A percentile compares a stretch with the other conserved stretches of the same genome.
phyloP scores from a whole-genome alignment of 1,139 yeast genomes.

The Suhomyces wounanorum region DNA sequence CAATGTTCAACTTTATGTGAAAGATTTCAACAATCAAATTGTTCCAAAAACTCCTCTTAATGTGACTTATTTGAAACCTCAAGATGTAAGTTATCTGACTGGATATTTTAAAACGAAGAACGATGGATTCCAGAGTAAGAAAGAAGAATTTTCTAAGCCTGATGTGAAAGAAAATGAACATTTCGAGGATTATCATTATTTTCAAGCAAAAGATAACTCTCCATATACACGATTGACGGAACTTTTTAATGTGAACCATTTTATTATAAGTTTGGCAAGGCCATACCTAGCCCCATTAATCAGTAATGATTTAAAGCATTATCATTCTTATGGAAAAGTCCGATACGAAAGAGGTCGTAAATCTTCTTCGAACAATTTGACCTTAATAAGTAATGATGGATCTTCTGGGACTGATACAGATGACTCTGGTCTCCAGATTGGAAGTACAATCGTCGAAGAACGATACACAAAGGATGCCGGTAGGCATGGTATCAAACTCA shows the following conservation, averaged over 20 bases:
- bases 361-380: background rate
- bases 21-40: conserved; percentile 62
- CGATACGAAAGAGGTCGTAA: conserved; percentile 21
- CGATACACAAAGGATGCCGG: conserved; percentile 33
- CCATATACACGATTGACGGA: conserved; percentile 90
- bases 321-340: conserved; percentile 40
- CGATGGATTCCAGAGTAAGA: conserved; percentile 13
- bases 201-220: conserved; percentile 41
- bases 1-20: conserved; percentile 65
- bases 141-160: background rate
- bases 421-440: conserved; percentile 6
- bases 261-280: conserved; percentile 84
- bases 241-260: conserved; percentile 90
- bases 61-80: conserved; percentile 45
- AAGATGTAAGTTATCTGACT: conserved; percentile 48
- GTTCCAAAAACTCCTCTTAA: conserved; percentile 43
- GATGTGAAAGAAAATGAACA: conserved; percentile 5
- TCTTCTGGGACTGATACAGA: background rate
- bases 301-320: conserved; percentile 77
- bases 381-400: background rate
- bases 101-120: conserved; percentile 33
- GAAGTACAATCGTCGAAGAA: conserved; percentile 18
- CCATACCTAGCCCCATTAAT: conserved; percentile 91
- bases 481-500: conserved; percentile 35
- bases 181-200: conserved; percentile 16